Percentiles rank a stretch among this genome's conserved stretches.
Evolutionary conservation across 164 flowering plant genomes (phyloP).

Genomic region (Sedum album): DNA sequence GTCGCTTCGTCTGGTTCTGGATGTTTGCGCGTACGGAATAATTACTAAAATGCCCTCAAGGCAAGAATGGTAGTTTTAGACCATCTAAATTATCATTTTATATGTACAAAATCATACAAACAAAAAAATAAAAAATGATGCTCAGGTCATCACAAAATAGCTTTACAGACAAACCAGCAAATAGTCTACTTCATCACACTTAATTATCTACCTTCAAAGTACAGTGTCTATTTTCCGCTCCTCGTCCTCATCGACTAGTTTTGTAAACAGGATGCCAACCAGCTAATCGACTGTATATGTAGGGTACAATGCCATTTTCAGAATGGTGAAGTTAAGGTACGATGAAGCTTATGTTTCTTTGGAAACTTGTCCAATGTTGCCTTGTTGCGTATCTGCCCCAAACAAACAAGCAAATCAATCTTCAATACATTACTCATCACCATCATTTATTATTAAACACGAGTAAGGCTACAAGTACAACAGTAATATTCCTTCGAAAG

Average conservation of each 20-base stretch:
- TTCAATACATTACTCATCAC: too few species aligned
- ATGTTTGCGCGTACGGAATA: too few species aligned
- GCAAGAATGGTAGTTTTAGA: too few species aligned
- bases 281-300: neutral
- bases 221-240: neutral
- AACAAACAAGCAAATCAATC: neutral
- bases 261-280: neutral
- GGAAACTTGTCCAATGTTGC: neutral
- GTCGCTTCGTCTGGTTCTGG: too few species aligned
- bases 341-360: constrained; percentile 27
- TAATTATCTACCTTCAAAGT: neutral
- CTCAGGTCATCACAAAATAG: neutral
- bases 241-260: neutral
- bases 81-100: too few species aligned
- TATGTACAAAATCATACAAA: too few species aligned
- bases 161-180: neutral
- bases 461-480: too few species aligned
- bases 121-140: too few species aligned
- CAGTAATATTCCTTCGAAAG: too few species aligned
- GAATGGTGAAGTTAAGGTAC: constrained; percentile 41
- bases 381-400: constrained; percentile 23
- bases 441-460: too few species aligned
- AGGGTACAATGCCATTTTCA: constrained; percentile 12
- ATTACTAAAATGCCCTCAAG: too few species aligned
- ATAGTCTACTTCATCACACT: neutral